Evolutionary conservation across 345 rosid species (phyloP).

Genomic region (Corchorus capsularis): DNA sequence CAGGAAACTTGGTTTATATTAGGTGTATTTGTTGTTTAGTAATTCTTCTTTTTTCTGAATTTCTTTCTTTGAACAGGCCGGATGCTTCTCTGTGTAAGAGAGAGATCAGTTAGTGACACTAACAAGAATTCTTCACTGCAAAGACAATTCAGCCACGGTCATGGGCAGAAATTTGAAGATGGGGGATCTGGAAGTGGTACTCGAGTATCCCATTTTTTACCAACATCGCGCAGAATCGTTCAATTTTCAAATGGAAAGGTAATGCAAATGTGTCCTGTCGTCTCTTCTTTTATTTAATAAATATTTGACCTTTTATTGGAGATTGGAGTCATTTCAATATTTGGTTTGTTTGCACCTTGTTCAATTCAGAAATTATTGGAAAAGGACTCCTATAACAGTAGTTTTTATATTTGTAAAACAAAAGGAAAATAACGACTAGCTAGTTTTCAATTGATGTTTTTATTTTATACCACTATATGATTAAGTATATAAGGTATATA

Average conservation of each 20-base stretch:
- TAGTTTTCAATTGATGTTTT: neutral
- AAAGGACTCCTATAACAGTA: neutral
- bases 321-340: neutral
- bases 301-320: neutral
- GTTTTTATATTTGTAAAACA: neutral
- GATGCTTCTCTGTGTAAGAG: constrained; percentile 75
- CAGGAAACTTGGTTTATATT: neutral
- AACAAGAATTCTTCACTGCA: constrained; percentile 66
- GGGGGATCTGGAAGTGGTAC: constrained; percentile 59
- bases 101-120: constrained; percentile 55
- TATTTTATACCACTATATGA: neutral
- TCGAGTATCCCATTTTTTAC: constrained; percentile 73
- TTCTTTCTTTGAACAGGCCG: constrained; percentile 44
- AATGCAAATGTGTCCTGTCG: neutral
- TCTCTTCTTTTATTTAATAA: no score
- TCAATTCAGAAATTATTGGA: neutral
- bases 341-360: neutral
- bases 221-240: constrained; percentile 77
- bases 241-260: constrained; percentile 81
- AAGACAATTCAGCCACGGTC: constrained; percentile 72
- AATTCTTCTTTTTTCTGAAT: neutral
- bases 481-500: neutral
- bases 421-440: neutral
- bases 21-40: neutral
- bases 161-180: constrained; percentile 55